Percentiles rank a stretch among this genome's conserved stretches.
Conservation (phyloP, 306 rosid species). For the Hippophae gyantsensis region DNA sequence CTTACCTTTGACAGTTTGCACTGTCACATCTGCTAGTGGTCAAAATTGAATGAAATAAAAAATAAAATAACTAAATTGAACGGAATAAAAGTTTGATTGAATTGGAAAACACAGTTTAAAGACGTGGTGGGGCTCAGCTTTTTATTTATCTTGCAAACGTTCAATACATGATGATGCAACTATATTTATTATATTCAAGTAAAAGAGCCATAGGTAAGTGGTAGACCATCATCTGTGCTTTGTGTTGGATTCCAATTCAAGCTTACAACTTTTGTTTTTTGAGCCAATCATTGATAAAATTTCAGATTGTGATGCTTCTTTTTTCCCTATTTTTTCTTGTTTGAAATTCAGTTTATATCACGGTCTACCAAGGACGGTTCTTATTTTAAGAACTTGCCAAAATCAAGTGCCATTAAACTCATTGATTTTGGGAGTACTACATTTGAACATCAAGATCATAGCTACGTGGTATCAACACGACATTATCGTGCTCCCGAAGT, state of each 20-base stretch:
- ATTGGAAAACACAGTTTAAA: too few relatives aligned
- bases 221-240: background rate
- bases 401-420: constrained; percentile 73
- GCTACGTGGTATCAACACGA: constrained; percentile 74
- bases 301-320: constrained; percentile 4
- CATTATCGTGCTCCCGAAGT: constrained; percentile 83
- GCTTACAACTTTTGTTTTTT: constrained; percentile 3
- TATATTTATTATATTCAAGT: too few relatives aligned
- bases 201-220: too few relatives aligned
- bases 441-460: constrained; percentile 71
- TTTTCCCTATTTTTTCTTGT: constrained; percentile 5
- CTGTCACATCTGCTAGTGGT: too few relatives aligned
- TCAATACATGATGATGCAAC: too few relatives aligned
- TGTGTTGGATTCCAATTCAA: constrained; percentile 9
- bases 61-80: too few relatives aligned
- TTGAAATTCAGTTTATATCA: constrained; percentile 43
- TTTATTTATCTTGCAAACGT: too few relatives aligned
- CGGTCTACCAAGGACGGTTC: constrained; percentile 57
- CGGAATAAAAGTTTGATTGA: too few relatives aligned
- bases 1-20: too few relatives aligned
- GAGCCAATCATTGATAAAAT: constrained; percentile 2
- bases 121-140: too few relatives aligned
- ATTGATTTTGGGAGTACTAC: constrained; percentile 84
- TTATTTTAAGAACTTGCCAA: constrained; percentile 67
- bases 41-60: too few relatives aligned